A percentile compares a stretch with the other conserved stretches of the same genome.
phyloP scores from a whole-genome alignment of 148 eudicot species.

The Persicaria maculosa region DNA sequence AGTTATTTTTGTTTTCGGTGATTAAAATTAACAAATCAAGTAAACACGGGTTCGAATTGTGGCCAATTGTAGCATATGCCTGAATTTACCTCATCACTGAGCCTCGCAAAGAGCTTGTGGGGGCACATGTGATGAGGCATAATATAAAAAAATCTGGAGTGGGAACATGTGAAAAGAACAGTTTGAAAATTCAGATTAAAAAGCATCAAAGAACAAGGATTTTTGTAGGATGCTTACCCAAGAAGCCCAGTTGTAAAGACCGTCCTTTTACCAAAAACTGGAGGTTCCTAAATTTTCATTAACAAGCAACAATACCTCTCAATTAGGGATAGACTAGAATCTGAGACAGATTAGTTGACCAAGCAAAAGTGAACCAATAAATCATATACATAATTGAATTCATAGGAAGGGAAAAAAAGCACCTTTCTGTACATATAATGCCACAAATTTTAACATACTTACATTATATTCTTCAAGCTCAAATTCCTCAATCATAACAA shows the following conservation, averaged over 20 bases:
- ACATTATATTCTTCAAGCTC: slow-evolving; percentile 90
- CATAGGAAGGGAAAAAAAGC: neutral
- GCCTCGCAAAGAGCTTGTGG: neutral
- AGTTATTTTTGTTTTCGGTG: neutral
- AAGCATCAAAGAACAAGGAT: neutral
- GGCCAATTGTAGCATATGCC: neutral
- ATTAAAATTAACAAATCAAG: neutral
- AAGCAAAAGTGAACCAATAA: neutral
- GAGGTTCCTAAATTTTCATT: slow-evolving; percentile 62
- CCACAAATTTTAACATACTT: slow-evolving; percentile 19
- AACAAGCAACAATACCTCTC: slow-evolving; percentile 10
- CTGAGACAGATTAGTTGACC: neutral
- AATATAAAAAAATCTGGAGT: neutral
- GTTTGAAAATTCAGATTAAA: neutral
- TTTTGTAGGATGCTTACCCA: slow-evolving; percentile 48
- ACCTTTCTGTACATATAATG: neutral
- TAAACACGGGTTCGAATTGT: neutral
- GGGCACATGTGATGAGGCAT: neutral
- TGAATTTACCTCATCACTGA: neutral
- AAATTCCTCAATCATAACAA: slow-evolving; percentile 57
- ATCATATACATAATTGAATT: neutral
- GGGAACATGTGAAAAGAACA: neutral
- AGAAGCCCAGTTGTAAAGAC: slow-evolving; percentile 41
- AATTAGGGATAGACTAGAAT: neutral
- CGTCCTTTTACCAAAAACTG: slow-evolving; percentile 80